A percentile compares a stretch with the other conserved stretches of the same genome.
phyloP scores from a whole-genome alignment of 192 early-diverging fungal genomes.

The Entomortierella beljakovae region DNA sequence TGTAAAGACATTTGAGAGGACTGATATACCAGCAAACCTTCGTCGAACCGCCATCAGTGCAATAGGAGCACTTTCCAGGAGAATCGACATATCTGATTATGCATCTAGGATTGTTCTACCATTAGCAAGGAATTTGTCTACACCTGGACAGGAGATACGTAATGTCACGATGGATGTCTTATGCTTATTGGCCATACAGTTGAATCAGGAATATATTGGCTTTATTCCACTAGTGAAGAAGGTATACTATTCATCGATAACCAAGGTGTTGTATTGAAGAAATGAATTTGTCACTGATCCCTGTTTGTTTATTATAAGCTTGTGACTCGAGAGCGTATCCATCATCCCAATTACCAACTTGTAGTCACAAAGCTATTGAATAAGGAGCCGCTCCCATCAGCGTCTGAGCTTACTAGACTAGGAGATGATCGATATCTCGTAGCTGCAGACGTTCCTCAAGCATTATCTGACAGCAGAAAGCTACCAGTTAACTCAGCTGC shows the following conservation, averaged over 20 bases:
- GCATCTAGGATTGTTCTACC: slow-evolving; percentile 89
- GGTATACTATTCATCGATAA: slow-evolving; percentile 58
- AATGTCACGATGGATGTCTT: slow-evolving; percentile 83
- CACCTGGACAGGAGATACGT: slow-evolving; percentile 64
- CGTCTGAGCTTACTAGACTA: slow-evolving; percentile 30
- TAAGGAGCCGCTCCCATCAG: slow-evolving; percentile 76
- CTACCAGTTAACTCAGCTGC: slow-evolving; percentile 87
- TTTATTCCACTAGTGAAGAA: slow-evolving; percentile 90
- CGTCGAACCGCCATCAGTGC: slow-evolving; percentile 76
- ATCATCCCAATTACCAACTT: slow-evolving; percentile 78
- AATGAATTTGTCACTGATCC: too few relatives aligned
- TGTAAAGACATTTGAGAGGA: slow-evolving; percentile 81
- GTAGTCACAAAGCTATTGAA: slow-evolving; percentile 78
- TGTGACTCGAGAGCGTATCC: slow-evolving; percentile 70
- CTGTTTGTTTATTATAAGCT: slow-evolving; percentile 18
- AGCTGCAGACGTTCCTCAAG: slow-evolving; percentile 68
- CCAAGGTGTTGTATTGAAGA: too few relatives aligned
- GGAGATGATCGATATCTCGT: slow-evolving; percentile 49
- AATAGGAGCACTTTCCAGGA: slow-evolving; percentile 76
- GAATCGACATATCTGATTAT: slow-evolving; percentile 85
- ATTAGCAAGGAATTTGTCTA: slow-evolving; percentile 76
- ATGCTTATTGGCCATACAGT: slow-evolving; percentile 82
- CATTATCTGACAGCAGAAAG: slow-evolving; percentile 70
- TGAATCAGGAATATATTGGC: slow-evolving; percentile 84
- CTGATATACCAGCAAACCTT: slow-evolving; percentile 69